Evolutionary conservation across 164 flowering plant genomes (phyloP), one percentile per base, ranked within the genome.

Genomic region (Macadamia integrifolia): DNA sequence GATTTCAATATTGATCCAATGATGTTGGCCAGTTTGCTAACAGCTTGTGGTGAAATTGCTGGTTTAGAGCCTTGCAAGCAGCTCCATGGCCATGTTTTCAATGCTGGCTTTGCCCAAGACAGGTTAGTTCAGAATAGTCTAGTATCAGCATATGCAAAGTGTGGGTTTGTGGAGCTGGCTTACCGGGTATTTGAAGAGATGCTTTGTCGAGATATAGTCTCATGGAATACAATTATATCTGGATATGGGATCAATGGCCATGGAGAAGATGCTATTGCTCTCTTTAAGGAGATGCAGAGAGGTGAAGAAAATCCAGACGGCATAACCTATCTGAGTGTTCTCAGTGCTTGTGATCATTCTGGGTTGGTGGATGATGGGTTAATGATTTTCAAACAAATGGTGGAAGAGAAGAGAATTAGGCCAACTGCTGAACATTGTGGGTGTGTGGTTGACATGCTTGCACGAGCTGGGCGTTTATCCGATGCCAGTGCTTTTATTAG

Each of bases 271-370:
- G 79, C 84, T 35, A 61, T 81, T n/a, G 43, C 74, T 32, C 73
- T 83, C 29, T 79, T 70, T 44, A 65, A 69, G 57, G 72, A 81
- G 59, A 81, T 83, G 84, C 66, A 60, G 60, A 67, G 42, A 11
- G 0, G 31, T 18, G 72, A 75, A 56, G 63, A 66, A 67, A 59
- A 71, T 35, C 76, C 79, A 12, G 82, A 84, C 61, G 55, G 66
- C 53, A 72, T 67, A 2, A 77, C 84, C 10, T 78, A 80, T 52
- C 67, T 74, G 44, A 64, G 72, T 61, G 64, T 82, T 18, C 56
- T 82, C 72, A 68, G 59, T 61, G 87, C 84, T 64, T 84, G 85
- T 69, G 77, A 79, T 64, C 85, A 84, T 74, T 70, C 80, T 1
- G 84, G 77, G 14, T 50, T 84, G 75, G 66, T 79, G 59, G 71